Evolutionary conservation across 2,329 filamentous ascomycete genomes (phyloP).

Genomic region (Pseudopyricularia cyperi): DNA sequence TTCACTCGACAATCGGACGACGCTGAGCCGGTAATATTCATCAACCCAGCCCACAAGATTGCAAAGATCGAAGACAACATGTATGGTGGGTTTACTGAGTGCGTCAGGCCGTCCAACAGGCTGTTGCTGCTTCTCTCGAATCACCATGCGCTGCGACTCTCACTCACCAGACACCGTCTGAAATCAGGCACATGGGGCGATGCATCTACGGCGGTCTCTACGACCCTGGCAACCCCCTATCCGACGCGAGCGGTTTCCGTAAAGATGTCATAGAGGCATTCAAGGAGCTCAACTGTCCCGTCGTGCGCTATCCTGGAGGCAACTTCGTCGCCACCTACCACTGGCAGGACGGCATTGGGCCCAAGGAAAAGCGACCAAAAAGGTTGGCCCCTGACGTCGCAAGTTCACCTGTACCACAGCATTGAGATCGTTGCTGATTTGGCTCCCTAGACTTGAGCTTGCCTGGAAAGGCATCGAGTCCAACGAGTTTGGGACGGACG

Average conservation of each 20-base stretch:
- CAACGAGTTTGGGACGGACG: slow-evolving; percentile 74
- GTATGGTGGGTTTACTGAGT: slow-evolving; percentile 79
- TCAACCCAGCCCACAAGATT: slow-evolving; percentile 51
- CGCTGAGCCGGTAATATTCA: slow-evolving; percentile 48
- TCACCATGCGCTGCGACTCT: too few species aligned
- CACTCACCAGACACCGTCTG: too few species aligned
- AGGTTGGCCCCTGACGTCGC: not conserved
- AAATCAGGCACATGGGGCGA: slow-evolving; percentile 65
- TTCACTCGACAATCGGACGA: slow-evolving; percentile 54
- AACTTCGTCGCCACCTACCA: slow-evolving; percentile 81
- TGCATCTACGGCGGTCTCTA: slow-evolving; percentile 84
- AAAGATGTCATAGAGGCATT: slow-evolving; percentile 66
- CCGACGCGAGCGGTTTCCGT: slow-evolving; percentile 60
- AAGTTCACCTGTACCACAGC: too few species aligned
- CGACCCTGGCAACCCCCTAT: slow-evolving; percentile 61
- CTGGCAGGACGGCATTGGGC: slow-evolving; percentile 72
- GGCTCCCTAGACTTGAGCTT: slow-evolving; percentile 46
- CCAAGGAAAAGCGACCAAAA: slow-evolving; percentile 51
- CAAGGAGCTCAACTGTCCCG: slow-evolving; percentile 60
- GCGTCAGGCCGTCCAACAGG: slow-evolving; percentile 18
- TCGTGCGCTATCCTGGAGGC: slow-evolving; percentile 69
- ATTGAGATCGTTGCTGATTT: not conserved
- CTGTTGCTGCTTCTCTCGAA: too few species aligned
- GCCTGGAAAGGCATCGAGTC: slow-evolving; percentile 68
- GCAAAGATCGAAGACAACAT: slow-evolving; percentile 69